Conservation (phyloP, 495 filamentous ascomycete genomes). For the Apiosordaria backusii region DNA sequence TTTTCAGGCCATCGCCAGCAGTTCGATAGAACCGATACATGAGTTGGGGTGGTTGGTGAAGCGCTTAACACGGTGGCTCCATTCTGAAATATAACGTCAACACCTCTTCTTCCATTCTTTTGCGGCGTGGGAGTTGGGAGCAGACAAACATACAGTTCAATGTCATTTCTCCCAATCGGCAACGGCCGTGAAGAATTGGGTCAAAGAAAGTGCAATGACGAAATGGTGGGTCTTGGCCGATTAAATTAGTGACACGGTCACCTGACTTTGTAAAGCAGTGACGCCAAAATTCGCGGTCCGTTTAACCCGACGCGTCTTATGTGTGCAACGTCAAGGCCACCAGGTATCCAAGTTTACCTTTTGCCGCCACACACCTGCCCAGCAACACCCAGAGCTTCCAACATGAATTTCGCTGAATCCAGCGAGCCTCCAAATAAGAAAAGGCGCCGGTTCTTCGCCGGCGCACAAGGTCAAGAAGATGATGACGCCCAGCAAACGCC, state of each 20-base stretch:
- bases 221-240: background rate
- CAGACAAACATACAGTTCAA: conserved; percentile 1
- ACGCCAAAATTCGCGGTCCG: conserved; percentile 34
- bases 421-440: conserved; percentile 69
- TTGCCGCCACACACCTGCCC: background rate
- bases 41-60: background rate
- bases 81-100: background rate
- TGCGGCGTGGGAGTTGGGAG: background rate
- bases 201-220: background rate
- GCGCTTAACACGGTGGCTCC: conserved; percentile 2
- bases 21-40: conserved; percentile 21
- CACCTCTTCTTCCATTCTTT: background rate
- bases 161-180: background rate
- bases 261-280: conserved; percentile 17
- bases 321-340: background rate
- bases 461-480: conserved; percentile 42
- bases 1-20: conserved; percentile 22
- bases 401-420: conserved; percentile 54
- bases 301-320: conserved; percentile 33
- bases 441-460: conserved; percentile 76
- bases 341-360: background rate
- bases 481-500: background rate
- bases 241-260: conserved; percentile 24
- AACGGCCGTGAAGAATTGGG: background rate
- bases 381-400: conserved; percentile 18